A percentile compares a stretch with the other conserved stretches of the same genome.
Evolutionary conservation across 768 basidiomycete genomes (phyloP).

Genomic region (Fomitopsis pulvina): DNA sequence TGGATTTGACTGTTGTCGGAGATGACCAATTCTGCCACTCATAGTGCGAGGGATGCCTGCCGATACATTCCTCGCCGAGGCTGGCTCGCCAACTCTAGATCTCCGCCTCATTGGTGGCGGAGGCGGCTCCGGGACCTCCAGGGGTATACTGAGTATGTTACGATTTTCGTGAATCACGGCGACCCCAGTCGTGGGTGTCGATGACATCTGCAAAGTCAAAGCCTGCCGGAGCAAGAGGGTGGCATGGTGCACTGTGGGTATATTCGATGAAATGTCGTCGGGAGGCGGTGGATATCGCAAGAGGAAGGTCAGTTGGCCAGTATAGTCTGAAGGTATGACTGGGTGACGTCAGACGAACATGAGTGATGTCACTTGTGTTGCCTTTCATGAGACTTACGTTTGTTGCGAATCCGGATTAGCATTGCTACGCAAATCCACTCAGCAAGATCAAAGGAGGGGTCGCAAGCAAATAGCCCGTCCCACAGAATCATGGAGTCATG

Average conservation of each 20-base stretch:
- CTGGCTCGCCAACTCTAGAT: conserved; percentile 24
- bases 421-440: conserved; percentile 91
- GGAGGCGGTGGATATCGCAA: conserved; percentile 74
- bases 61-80: conserved; percentile 5
- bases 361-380: background rate
- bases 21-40: conserved; percentile 6
- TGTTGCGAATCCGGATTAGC: conserved; percentile 89
- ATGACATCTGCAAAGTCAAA: conserved; percentile 65
- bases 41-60: background rate
- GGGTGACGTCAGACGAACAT: conserved; percentile 9
- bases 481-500: conserved; percentile 80
- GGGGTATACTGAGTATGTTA: conserved; percentile 65
- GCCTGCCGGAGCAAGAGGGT: conserved; percentile 81
- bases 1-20: conserved; percentile 24
- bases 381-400: conserved; percentile 44
- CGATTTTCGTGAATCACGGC: conserved; percentile 78
- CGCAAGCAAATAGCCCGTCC: conserved; percentile 92
- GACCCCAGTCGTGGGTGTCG: conserved; percentile 69
- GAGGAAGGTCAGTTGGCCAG: conserved; percentile 72
- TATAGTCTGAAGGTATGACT: conserved; percentile 90
- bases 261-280: conserved; percentile 4
- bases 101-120: conserved; percentile 32
- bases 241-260: conserved; percentile 42
- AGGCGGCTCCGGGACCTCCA: conserved; percentile 51
- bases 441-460: conserved; percentile 69